Evolutionary conservation across 306 rosid genomes (phyloP), one percentile per base, ranked within the genome.

Genomic region (Pyrus pyrifolia): DNA sequence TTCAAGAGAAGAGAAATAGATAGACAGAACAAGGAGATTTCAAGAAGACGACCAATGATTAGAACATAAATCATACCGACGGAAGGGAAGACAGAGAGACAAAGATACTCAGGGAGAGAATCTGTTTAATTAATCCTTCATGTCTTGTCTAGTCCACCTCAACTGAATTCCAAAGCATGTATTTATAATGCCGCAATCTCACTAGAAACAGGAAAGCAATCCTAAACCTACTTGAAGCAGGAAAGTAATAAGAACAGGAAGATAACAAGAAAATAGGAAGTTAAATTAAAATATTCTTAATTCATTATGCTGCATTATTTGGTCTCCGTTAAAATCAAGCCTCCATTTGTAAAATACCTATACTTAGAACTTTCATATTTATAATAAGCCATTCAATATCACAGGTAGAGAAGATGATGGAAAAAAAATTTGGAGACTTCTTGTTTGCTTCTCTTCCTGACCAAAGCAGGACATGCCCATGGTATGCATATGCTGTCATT

Each of bases 391-490:
- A 30, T 55, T 29, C 81, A 55, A 71, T 77, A 66, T 71, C 71
- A 81, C 87, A 94, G 99, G 99, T 95, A 73, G 99, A 95, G 83
- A 92, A 92, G 88, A 92, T 95, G 99, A 78, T 95, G 83, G 99
- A 95, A 87, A 92, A 90, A 71, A 92, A 88, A 64, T 95, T 92
- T 86, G 92, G 82, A 38, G 80, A 88, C 69, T 83, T 78, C 81
- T 83, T 95, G 78, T 95, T 95, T 85, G 80, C 91, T 61, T 86
- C 88, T 78, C 87, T 95, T 51, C 88, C 93, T 0, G 88, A 87
- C 40, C 78, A 85, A 78, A 87, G 81, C 74, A 88, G 98, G 81
- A 77, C 77, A 42, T 92, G 99, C 80, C 99, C 99, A 55, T 92
- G 97, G 99, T 92, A 83, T 70, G 81, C 52, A 42, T 81, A 42